These are phyloP conservation scores for Serendipita sp. DNA, from an alignment of 768 basidiomycete species.

Conservation along the genomic window DNA sequence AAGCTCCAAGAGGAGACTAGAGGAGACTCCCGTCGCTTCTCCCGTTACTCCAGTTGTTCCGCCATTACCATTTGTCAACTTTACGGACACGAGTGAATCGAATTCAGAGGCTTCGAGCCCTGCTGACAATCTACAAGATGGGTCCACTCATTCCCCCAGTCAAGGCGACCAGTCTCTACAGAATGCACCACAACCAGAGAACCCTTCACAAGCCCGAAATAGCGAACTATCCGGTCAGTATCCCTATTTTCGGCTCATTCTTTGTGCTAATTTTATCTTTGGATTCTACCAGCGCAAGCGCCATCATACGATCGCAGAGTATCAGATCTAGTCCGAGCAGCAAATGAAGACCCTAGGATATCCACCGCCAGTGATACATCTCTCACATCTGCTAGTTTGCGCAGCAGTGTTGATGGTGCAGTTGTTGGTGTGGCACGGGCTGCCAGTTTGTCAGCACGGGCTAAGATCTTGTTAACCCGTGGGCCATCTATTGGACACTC, in stretches of 20 bases:
- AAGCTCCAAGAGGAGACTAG: neutral
- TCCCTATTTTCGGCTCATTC: neutral
- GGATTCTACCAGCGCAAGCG: neutral
- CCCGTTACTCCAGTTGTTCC: neutral
- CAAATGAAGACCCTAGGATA: neutral
- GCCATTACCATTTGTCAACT: no score
- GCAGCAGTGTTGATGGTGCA: slow-evolving; percentile 1
- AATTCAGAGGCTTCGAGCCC: neutral
- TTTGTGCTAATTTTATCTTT: neutral
- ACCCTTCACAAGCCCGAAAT: neutral
- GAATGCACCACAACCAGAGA: neutral
- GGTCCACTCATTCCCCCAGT: neutral
- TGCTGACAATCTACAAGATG: neutral
- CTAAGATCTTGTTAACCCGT: neutral
- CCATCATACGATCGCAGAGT: neutral
- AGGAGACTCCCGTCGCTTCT: neutral
- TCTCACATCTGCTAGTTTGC: neutral
- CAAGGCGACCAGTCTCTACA: neutral
- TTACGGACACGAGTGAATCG: no score
- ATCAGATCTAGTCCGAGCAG: neutral
- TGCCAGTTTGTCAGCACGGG: neutral
- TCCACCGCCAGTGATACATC: neutral
- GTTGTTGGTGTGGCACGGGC: neutral
- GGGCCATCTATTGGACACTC: neutral
- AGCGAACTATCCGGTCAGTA: neutral